Percentiles rank a stretch among this genome's conserved stretches.
phyloP scores from a whole-genome alignment of 1,284 basidiomycete genomes.

The Rhodotorula mucilaginosa region DNA sequence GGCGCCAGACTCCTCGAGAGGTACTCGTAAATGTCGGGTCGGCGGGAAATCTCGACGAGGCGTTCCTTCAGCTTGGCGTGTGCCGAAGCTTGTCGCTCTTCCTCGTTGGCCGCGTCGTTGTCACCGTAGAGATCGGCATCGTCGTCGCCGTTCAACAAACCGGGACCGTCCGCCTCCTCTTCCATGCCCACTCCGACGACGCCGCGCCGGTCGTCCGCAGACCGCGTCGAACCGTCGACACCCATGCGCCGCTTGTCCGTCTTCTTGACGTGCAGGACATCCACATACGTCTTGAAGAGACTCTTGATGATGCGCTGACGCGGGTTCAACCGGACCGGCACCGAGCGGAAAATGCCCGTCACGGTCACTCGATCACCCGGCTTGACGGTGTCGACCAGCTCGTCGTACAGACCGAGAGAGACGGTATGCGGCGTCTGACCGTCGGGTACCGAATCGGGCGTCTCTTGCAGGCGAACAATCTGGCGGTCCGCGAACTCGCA shows the following conservation, averaged over 20 bases:
- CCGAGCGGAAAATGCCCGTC: conserved; percentile 90
- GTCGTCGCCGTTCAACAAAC: conserved; percentile 1
- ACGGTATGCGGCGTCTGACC: conserved; percentile 98
- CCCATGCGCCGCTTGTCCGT: conserved; percentile 68
- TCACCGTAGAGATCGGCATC: conserved; percentile 49
- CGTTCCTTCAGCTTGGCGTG: conserved; percentile 59
- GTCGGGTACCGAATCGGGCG: conserved; percentile 91
- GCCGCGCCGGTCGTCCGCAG: conserved; percentile 48
- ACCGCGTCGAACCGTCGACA: conserved; percentile 76
- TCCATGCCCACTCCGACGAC: conserved; percentile 43
- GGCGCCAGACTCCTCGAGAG: conserved; percentile 85
- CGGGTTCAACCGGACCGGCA: conserved; percentile 90
- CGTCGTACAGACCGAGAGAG: conserved; percentile 92
- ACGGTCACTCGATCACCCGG: conserved; percentile 90
- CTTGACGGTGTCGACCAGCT: conserved; percentile 90
- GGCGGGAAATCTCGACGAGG: conserved; percentile 66
- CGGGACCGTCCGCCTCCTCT: conserved; percentile 31
- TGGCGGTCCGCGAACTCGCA: conserved; percentile 95
- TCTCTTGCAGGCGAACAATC: conserved; percentile 92
- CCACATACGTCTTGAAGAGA: conserved; percentile 94
- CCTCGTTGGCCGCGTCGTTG: conserved; percentile 53
- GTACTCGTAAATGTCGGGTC: conserved; percentile 82
- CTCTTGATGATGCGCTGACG: conserved; percentile 87
- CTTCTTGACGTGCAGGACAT: conserved; percentile 87
- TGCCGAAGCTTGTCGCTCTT: conserved; percentile 51